Evolutionary conservation across 805 yeast species (phyloP).

Genomic region (Hanseniaspora jakobsenii): DNA sequence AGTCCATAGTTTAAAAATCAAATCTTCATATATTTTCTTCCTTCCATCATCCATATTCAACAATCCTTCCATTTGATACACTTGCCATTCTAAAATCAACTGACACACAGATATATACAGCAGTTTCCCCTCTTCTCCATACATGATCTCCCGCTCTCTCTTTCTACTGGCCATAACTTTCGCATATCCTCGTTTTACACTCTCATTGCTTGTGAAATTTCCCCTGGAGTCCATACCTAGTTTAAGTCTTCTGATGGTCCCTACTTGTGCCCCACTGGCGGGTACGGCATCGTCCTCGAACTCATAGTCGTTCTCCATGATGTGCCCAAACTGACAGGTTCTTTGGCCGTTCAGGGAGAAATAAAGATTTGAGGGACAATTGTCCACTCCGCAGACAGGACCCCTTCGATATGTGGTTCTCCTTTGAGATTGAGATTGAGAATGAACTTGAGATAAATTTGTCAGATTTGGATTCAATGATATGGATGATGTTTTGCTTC

Average conservation of each 20-base stretch:
- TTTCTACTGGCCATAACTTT: slow-evolving; percentile 15
- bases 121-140: slow-evolving; percentile 39
- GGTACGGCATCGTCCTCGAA: slow-evolving; percentile 53
- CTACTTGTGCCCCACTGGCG: slow-evolving; percentile 24
- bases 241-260: slow-evolving; percentile 29
- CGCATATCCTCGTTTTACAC: slow-evolving; percentile 21
- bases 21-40: background rate
- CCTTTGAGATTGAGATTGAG: slow-evolving; percentile 4
- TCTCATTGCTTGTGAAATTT: slow-evolving; percentile 25
- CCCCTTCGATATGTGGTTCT: slow-evolving; percentile 57
- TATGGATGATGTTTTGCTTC: no score
- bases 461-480: no score
- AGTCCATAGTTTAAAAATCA: slow-evolving; percentile 5
- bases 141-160: slow-evolving; percentile 22
- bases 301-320: slow-evolving; percentile 66
- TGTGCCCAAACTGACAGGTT: slow-evolving; percentile 86
- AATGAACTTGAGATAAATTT: no score
- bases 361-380: slow-evolving; percentile 74
- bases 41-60: slow-evolving; percentile 3
- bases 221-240: slow-evolving; percentile 36
- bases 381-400: slow-evolving; percentile 76
- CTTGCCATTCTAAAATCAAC: slow-evolving; percentile 38
- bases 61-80: slow-evolving; percentile 8
- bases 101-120: slow-evolving; percentile 40
- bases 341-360: slow-evolving; percentile 60